Evolutionary conservation across 129 eudicot species (phyloP).

Genomic region (Lactuca sativa): DNA sequence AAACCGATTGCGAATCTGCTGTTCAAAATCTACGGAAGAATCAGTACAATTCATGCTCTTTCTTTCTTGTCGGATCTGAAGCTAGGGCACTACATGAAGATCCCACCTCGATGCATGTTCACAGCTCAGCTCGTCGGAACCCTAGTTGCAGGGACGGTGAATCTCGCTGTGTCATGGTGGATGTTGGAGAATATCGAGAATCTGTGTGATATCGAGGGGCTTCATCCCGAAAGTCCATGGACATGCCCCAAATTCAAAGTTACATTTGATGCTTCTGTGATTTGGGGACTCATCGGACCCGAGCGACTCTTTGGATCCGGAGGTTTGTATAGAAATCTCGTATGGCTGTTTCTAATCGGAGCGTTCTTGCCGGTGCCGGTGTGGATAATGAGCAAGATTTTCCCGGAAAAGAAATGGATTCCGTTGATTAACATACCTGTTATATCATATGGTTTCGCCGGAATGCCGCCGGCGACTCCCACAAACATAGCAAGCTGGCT

Average conservation of each 20-base stretch:
- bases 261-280: slow-evolving; percentile 84
- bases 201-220: slow-evolving; percentile 72
- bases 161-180: slow-evolving; percentile 93
- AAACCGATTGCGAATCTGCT: slow-evolving; percentile 89
- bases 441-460: slow-evolving; percentile 91
- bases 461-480: slow-evolving; percentile 99
- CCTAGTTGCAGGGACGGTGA: slow-evolving; percentile 72
- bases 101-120: slow-evolving; percentile 92
- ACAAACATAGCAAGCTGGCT: slow-evolving; percentile 95
- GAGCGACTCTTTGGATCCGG: slow-evolving; percentile 78
- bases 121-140: slow-evolving; percentile 90
- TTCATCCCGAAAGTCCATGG: slow-evolving; percentile 96
- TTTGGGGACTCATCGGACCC: slow-evolving; percentile 94
- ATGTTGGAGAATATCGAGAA: slow-evolving; percentile 79
- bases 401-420: slow-evolving; percentile 93
- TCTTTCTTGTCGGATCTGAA: slow-evolving; percentile 88
- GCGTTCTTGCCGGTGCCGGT: slow-evolving; percentile 86
- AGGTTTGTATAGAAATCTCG: slow-evolving; percentile 84
- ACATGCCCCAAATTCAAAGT: slow-evolving; percentile 92
- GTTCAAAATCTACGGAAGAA: slow-evolving; percentile 93
- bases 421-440: slow-evolving; percentile 90
- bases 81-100: slow-evolving; percentile 97
- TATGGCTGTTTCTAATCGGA: slow-evolving; percentile 87
- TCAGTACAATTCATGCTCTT: slow-evolving; percentile 85
- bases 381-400: slow-evolving; percentile 80